A percentile compares a stretch with the other conserved stretches of the same genome.
Conservation (phyloP, 1,284 basidiomycete genomes). For the Papiliotrema laurentii region DNA sequence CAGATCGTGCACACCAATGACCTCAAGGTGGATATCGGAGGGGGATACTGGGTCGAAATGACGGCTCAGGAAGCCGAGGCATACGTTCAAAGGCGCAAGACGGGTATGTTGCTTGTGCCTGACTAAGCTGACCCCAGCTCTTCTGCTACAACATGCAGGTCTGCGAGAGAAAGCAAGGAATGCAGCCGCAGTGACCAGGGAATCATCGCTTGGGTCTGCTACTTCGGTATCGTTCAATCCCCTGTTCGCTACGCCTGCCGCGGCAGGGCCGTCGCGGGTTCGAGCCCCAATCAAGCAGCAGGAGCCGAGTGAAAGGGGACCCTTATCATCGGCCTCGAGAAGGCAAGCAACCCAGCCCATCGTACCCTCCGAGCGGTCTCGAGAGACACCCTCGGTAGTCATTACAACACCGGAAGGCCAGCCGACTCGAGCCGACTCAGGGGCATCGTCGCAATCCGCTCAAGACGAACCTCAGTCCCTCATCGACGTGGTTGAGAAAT, state of each 20-base stretch:
- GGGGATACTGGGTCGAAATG: conserved; percentile 41
- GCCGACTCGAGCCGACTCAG: neutral
- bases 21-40: conserved; percentile 33
- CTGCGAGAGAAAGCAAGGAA: neutral
- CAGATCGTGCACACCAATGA: conserved; percentile 32
- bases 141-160: conserved; percentile 2
- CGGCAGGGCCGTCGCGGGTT: neutral
- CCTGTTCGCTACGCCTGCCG: conserved; percentile 6
- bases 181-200: neutral
- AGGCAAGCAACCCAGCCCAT: neutral
- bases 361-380: neutral
- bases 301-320: neutral
- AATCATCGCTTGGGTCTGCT: neutral
- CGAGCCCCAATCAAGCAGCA: neutral
- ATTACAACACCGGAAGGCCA: too few species aligned
- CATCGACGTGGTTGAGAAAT: conserved; percentile 5
- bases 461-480: neutral
- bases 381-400: too few species aligned
- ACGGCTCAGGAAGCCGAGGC: conserved; percentile 31
- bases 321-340: too few species aligned
- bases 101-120: conserved; percentile 15
- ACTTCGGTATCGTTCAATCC: conserved; percentile 8
- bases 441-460: neutral
- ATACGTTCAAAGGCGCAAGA: conserved; percentile 29
- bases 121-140: neutral